These are phyloP conservation scores for Rhodotorula kratochvilovae DNA, from an alignment of 768 basidiomycete genomes.

Conservation along the genomic window DNA sequence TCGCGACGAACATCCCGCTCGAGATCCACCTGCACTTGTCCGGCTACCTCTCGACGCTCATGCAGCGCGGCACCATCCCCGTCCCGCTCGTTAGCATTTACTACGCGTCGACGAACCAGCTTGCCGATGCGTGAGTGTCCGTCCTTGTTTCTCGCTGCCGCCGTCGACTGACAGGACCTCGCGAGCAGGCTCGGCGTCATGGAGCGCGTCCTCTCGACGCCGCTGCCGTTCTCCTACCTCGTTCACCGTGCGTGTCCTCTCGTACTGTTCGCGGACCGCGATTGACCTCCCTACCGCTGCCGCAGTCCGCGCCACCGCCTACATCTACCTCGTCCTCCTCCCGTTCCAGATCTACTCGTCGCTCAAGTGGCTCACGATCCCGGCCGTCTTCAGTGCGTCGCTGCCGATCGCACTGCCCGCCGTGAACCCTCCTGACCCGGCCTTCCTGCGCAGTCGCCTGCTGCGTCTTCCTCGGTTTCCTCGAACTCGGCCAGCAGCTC, in stretches of 20 bases:
- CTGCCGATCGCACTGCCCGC: slow-evolving; percentile 31
- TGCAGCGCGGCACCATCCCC: slow-evolving; percentile 39
- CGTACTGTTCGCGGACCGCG: background rate
- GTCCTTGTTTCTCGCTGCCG: background rate
- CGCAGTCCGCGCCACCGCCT: slow-evolving; percentile 5
- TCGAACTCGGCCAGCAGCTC: slow-evolving; percentile 46
- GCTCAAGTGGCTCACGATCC: slow-evolving; percentile 44
- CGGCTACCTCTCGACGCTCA: slow-evolving; percentile 42
- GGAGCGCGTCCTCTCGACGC: slow-evolving; percentile 46
- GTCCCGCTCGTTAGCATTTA: slow-evolving; percentile 38
- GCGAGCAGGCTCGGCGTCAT: slow-evolving; percentile 38
- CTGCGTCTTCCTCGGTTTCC: slow-evolving; percentile 44
- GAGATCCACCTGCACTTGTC: slow-evolving; percentile 17
- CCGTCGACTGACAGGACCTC: background rate
- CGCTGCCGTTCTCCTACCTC: slow-evolving; percentile 43
- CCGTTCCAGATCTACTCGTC: slow-evolving; percentile 45
- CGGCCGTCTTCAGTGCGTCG: slow-evolving; percentile 40
- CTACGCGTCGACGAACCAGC: slow-evolving; percentile 39
- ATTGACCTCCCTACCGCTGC: background rate
- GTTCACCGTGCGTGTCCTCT: slow-evolving; percentile 11
- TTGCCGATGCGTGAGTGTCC: slow-evolving; percentile 10
- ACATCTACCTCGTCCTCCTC: slow-evolving; percentile 42
- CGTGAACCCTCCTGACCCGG: background rate
- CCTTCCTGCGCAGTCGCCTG: background rate
- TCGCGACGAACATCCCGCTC: slow-evolving; percentile 27